phyloP scores from a whole-genome alignment of 768 basidiomycete genomes.

The Lyophyllum semitale region DNA sequence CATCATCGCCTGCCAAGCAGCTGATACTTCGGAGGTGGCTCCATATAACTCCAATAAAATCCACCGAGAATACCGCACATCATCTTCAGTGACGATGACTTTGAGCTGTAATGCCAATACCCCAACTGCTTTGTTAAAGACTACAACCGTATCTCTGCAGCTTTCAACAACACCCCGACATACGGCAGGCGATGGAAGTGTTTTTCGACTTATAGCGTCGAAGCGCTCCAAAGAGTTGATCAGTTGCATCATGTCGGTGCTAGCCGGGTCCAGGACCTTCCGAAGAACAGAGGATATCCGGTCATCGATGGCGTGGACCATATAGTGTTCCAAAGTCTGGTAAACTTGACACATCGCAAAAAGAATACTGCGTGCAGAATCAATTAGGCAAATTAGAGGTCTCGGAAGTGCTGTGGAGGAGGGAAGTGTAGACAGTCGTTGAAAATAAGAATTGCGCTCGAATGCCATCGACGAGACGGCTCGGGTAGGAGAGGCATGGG shows the following conservation, averaged over 20 bases:
- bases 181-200: conserved; percentile 65
- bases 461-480: conserved; percentile 65
- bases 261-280: conserved; percentile 86
- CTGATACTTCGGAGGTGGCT: conserved; percentile 83
- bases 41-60: conserved; percentile 88
- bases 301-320: conserved; percentile 80
- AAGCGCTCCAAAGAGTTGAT: conserved; percentile 91
- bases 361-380: conserved; percentile 89
- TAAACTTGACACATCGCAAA: conserved; percentile 93
- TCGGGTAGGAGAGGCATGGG: conserved; percentile 27
- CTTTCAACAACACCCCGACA: conserved; percentile 81
- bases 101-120: conserved; percentile 82
- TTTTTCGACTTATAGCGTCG: conserved; percentile 74
- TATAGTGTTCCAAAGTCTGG: conserved; percentile 86
- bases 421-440: conserved; percentile 81
- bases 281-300: conserved; percentile 77
- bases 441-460: conserved; percentile 92
- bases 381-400: conserved; percentile 69
- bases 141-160: conserved; percentile 80
- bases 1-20: conserved; percentile 79
- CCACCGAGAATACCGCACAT: conserved; percentile 86
- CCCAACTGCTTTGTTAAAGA: conserved; percentile 86
- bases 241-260: conserved; percentile 75
- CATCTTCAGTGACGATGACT: conserved; percentile 70
- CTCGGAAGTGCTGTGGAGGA: conserved; percentile 69